Base-by-base conservation (phyloP, 495 filamentous ascomycete species). In the Neurospora sp. region DNA sequence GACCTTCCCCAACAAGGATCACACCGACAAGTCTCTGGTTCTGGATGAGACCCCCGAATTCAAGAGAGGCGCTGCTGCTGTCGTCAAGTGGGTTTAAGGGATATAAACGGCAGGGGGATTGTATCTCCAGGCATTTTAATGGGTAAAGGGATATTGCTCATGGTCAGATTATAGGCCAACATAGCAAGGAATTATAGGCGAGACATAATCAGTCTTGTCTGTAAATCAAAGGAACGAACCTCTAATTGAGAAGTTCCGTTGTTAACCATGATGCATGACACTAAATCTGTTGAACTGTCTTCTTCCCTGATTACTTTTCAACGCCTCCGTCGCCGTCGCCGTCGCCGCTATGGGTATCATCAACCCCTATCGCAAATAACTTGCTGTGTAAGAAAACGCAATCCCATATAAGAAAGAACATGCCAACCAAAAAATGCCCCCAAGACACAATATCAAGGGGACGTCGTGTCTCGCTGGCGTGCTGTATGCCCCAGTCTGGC, bases 1-100 rank as follows among this genome's bases (percentile, higher is more conserved):
- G 2, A 98, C 96, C 0, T 98, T 98, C 81, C 96, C 96, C 3
- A 97, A 91, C 82, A 97, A 94, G 83, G 95, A 98, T 76, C 88
- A 98, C 70, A 91, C 84, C 23, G 94, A 99, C 73, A 89, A 91
- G 80, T 81, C 77, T 1, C 83, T 86, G 73, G 88, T 88, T 6
- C 80, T 98, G 46, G 92, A 92, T 2, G 93, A 97, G 41, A 84
- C 97, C 81, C 77, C 89, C 1, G 94, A 97, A 72, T 94, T 97
- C 83, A 96, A 94, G 81, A 82, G 82, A 75, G 86, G 87, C 48
- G 94, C 94, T 35, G 93, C 92, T 6, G 90, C 94, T 41, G 92
- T 98, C 71, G 94, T 97, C 79, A 97, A 96, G 83, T 96, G 93
- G 93, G 83, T 83, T 77, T 93, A 85, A 75, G 39, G 48, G 40